Base-by-base conservation (phyloP, 73 alveolate genomes). In the Paramecium octaurelia region DNA sequence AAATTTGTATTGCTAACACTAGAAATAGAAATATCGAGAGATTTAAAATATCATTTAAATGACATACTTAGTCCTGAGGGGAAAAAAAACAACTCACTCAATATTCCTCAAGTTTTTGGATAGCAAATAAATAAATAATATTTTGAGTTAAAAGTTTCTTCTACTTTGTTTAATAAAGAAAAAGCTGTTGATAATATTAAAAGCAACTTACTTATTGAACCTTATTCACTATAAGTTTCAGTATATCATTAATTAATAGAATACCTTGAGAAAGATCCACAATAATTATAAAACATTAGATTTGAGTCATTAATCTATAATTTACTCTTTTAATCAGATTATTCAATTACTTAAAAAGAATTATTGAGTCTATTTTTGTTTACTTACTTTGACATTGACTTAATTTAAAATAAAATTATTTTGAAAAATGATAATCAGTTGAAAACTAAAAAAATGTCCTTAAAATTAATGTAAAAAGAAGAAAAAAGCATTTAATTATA, bases 191-290 rank as follows among this genome's bases (percentile, higher is more conserved):
- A 73, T 4, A 43, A 43, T 35, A 14, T n/a, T 10, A 43, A 35
- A 40, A 73, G 59, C n/a, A 35, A 36, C 36, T 14, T 38, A 73
- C 10, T 73, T 35, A 73, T 54, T 18, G 69, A 80, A 48, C 91
- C 91, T 20, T 80, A 38, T 43, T 31, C 27, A 9, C 43, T 80
- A 8, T 21, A 35, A 21, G 46, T 80, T 12, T 80, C 48, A 80
- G 20, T 80, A 35, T 80, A 14, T 46, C 76, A 80, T 44, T 44
- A 80, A 48, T 80, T 80, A 80, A 23, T 80, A 44, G 84, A 48
- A 42, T 44, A 24, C 44, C n/a, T 43, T 40, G 75, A 80, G 24
- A 23, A 38, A 23, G 50, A 42, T 24, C 57, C 48, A 4, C 0
- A 80, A 80, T 2, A 24, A 31, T 18, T 12, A 44, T 24, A 34